Base-by-base conservation (phyloP, 2,329 filamentous ascomycete species). In the Fusarium stilboides region DNA sequence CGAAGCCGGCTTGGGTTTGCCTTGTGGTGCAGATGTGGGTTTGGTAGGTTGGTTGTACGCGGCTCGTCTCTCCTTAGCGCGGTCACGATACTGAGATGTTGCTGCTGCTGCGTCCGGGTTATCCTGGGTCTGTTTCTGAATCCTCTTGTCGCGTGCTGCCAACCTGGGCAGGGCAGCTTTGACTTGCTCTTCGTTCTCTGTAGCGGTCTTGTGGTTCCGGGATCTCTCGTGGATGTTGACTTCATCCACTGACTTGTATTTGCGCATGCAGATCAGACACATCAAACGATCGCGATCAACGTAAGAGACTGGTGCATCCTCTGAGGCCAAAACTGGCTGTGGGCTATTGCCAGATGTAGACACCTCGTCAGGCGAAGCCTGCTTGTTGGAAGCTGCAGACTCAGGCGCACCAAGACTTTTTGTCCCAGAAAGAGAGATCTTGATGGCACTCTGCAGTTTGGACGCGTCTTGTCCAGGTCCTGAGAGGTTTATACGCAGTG, bases 11-110 rank as follows among this genome's bases (percentile, higher is more conserved):
- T 77, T 77, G 5, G 77, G 68, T 43, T 83, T 82, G 20, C 80
- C 73, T 56, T 84, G 81, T 40, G 76, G 71, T 76, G 61, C 62
- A 17, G 49, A 43, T 10, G 77, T 77, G 6, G 86, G 87, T 70
- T 86, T 88, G 51, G 81, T 86, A 4, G 86, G 88, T 72, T 90
- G 90, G 57, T 85, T 88, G 74, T 89, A 89, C 2, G 85, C 87
- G 61, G 87, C 78, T 9, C 91, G 85, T 19, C 91, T 85, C 77
- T 92, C 90, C 72, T 87, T 89, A 8, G 91, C 91, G 34, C 91
- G 85, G 74, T 93, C 91, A 24, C 89, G 85, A 75, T 91, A 91
- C 68, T 83, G 82, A 2, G 65, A 70, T 60, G 70, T 72, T 42
- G 74, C 53, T 20, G 76, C 71, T 50, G 49, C 62, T 20, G 65